Base-by-base conservation (phyloP, 2,329 filamentous ascomycete genomes). In the Cordyceps tenuipes region DNA sequence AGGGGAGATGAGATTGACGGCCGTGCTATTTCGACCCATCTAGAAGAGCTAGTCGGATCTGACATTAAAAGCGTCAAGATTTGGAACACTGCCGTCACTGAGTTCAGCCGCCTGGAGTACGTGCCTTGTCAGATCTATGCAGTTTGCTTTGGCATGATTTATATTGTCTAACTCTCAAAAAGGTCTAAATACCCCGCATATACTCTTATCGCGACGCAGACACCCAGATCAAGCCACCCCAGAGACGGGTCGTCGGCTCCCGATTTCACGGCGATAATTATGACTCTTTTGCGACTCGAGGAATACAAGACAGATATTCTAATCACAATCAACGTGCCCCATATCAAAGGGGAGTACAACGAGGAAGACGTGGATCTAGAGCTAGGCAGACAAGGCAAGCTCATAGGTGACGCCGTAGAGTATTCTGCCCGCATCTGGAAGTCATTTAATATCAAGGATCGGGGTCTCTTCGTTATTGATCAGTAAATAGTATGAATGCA, bases 311-410 rank as follows among this genome's bases (percentile, higher is more conserved):
- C 92, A 1, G 93, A 97, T 73, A 76, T 97, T 44, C 77, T 96
- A 51, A 84, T 96, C 63, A 89, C 89, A 46, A 84, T 96, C 69
- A 97, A 96, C 73, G 89, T 96, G 52, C 93, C 92, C 31, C 88
- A 94, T 69, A 87, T 91, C 65, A 80, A 83, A 66, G 86, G 87
- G 63, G 84, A 89, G 71, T 91, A 91, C 70, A 79, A 86, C 66
- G 83, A 86, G 71, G 86, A 87, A 9, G 86, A 90, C 36, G 83
- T 93, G 17, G 84, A 90, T 68, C 74, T 86, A 60, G 80, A 84
- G 68, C 73, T 84, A 60, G 85, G 85, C 17, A 85, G 82, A 69
- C 81, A 82, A 68, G 88, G 86, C 4, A 80, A 84, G 71, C 75
- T 89, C 64, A 86, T 90, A 67, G 87, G 86, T 56, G 81, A 87